A percentile compares a stretch with the other conserved stretches of the same genome.
phyloP scores from a whole-genome alignment of 306 rosid genomes.

The Dryas alaskensis region DNA sequence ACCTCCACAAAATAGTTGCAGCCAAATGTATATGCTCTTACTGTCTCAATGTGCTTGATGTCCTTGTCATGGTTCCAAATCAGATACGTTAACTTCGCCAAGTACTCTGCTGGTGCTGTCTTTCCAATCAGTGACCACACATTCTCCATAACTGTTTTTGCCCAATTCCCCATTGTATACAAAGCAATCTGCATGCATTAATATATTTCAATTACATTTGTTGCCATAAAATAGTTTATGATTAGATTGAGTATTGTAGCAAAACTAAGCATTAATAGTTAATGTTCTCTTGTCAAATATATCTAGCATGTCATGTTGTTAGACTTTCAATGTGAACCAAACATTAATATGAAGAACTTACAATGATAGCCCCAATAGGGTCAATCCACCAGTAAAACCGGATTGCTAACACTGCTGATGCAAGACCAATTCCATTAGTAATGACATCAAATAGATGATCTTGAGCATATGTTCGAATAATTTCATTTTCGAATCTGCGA shows the following conservation, averaged over 20 bases:
- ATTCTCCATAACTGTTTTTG: slow-evolving; percentile 84
- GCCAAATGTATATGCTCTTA: slow-evolving; percentile 82
- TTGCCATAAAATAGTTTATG: not conserved
- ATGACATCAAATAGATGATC: slow-evolving; percentile 93
- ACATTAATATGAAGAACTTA: slow-evolving; percentile 20
- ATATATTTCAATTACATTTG: not conserved
- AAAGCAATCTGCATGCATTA: slow-evolving; percentile 62
- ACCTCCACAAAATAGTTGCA: slow-evolving; percentile 79
- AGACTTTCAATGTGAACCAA: not conserved
- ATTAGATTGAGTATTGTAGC: not conserved
- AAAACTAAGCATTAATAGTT: too few species aligned
- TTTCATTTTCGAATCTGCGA: slow-evolving; percentile 74
- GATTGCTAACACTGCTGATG: slow-evolving; percentile 74
- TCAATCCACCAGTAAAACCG: slow-evolving; percentile 88
- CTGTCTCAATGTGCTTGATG: slow-evolving; percentile 69
- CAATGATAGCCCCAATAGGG: slow-evolving; percentile 76
- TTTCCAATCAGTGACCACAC: slow-evolving; percentile 78
- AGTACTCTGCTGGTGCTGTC: slow-evolving; percentile 77
- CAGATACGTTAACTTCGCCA: slow-evolving; percentile 80
- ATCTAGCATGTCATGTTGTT: too few species aligned
- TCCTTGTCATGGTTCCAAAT: slow-evolving; percentile 80
- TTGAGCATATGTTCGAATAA: slow-evolving; percentile 80
- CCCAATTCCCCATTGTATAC: slow-evolving; percentile 81
- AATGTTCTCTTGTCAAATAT: too few species aligned
- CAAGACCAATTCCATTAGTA: slow-evolving; percentile 76